Conservation (phyloP, 345 rosid species). For the Physaria fendleri region DNA sequence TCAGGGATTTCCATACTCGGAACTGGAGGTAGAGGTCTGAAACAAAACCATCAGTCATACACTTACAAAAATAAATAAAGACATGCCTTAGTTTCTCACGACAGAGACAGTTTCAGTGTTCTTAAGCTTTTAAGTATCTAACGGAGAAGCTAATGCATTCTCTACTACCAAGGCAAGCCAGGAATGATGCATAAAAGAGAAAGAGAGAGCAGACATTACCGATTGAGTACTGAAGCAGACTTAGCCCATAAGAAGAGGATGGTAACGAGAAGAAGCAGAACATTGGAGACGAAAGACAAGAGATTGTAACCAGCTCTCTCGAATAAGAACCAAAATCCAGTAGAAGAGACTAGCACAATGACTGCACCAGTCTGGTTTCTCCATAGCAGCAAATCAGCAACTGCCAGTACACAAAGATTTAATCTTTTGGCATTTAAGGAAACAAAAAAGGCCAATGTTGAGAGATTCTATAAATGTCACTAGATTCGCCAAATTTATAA, state of each 20-base stretch:
- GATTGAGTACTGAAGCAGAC: slow-evolving; percentile 89
- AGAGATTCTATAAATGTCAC: no score
- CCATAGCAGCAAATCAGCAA: no score
- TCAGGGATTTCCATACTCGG: slow-evolving; percentile 86
- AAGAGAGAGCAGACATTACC: slow-evolving; percentile 38
- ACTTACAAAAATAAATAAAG: neutral
- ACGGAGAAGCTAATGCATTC: no score
- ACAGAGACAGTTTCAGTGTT: neutral
- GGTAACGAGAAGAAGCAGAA: slow-evolving; percentile 57
- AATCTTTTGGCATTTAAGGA: no score
- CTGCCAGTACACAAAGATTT: no score
- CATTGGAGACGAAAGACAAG: slow-evolving; percentile 68
- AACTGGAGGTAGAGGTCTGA: slow-evolving; percentile 88
- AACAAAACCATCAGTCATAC: slow-evolving; percentile 3
- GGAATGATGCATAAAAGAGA: neutral
- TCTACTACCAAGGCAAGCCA: no score
- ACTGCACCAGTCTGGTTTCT: no score
- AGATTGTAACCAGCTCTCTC: slow-evolving; percentile 77
- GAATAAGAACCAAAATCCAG: slow-evolving; percentile 61
- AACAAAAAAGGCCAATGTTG: no score
- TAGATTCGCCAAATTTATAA: no score
- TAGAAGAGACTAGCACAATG: no score
- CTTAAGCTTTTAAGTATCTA: neutral
- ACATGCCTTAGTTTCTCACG: neutral
- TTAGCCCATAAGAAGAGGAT: slow-evolving; percentile 95